Conservation (phyloP, 2,329 filamentous ascomycete species). For the Penicillium sp. region DNA sequence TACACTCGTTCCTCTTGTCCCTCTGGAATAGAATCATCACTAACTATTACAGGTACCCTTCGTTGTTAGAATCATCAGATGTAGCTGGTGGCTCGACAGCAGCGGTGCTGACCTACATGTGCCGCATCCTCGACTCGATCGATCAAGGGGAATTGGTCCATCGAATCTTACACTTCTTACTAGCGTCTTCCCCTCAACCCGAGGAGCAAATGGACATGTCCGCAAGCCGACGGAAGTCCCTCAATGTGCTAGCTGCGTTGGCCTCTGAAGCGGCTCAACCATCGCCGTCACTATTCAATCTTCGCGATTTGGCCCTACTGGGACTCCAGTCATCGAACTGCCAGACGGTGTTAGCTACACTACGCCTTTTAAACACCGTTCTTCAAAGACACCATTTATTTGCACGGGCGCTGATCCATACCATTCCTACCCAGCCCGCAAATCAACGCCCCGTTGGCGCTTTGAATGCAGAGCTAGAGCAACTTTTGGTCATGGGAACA, state of each 20-base stretch:
- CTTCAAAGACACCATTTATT: constrained; percentile 85
- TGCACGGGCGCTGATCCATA: constrained; percentile 66
- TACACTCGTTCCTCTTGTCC: not conserved
- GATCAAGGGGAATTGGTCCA: constrained; percentile 94
- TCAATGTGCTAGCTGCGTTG: constrained; percentile 80
- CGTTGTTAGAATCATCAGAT: constrained; percentile 92
- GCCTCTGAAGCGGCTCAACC: constrained; percentile 71
- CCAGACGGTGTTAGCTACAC: constrained; percentile 84
- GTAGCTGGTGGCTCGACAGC: constrained; percentile 95
- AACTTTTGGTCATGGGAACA: constrained; percentile 39
- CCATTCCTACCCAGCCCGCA: constrained; percentile 41
- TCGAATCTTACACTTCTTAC: constrained; percentile 86
- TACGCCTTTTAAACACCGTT: constrained; percentile 83
- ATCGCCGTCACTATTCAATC: constrained; percentile 85
- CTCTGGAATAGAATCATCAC: not conserved
- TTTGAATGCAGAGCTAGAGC: constrained; percentile 43
- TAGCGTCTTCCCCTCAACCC: constrained; percentile 65
- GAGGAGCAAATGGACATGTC: constrained; percentile 62
- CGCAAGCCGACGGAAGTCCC: constrained; percentile 75
- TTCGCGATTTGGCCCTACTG: constrained; percentile 85
- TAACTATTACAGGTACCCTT: constrained; percentile 70
- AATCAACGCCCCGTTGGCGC: constrained; percentile 39
- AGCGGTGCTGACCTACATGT: constrained; percentile 89
- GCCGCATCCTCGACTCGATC: constrained; percentile 83
- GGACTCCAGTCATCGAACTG: constrained; percentile 80